Percentiles rank a stretch among this genome's conserved stretches.
These are phyloP conservation scores for Apiospora marii DNA, from an alignment of 2,329 filamentous ascomycete genomes.

Conservation along the genomic window DNA sequence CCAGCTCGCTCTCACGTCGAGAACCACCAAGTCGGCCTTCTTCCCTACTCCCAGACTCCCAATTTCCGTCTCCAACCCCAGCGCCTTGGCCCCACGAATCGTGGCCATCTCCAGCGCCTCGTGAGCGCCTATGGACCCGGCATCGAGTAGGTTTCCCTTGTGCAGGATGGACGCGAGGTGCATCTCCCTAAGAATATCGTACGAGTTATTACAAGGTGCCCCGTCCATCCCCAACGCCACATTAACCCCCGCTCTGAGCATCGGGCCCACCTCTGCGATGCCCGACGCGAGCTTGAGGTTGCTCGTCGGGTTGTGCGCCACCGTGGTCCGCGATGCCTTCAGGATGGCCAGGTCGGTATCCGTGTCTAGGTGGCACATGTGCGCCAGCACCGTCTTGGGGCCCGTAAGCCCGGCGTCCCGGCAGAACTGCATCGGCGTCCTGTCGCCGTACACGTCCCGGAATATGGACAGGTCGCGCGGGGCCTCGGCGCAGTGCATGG, in stretches of 20 bases:
- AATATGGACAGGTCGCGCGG: constrained; percentile 48
- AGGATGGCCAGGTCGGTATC: constrained; percentile 50
- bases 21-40: constrained; percentile 50
- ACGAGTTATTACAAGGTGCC: constrained; percentile 60
- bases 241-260: constrained; percentile 53
- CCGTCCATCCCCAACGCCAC: constrained; percentile 60
- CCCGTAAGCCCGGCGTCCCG: constrained; percentile 46
- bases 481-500: constrained; percentile 56
- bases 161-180: constrained; percentile 58
- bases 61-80: constrained; percentile 50
- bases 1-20: constrained; percentile 28
- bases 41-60: constrained; percentile 43
- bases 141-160: constrained; percentile 51
- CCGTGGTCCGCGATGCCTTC: constrained; percentile 48
- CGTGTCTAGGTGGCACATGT: constrained; percentile 59
- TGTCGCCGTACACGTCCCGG: constrained; percentile 47
- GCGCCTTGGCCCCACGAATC: constrained; percentile 56
- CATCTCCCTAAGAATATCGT: constrained; percentile 62
- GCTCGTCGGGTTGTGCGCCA: constrained; percentile 59
- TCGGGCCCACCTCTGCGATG: constrained; percentile 54
- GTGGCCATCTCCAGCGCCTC: constrained; percentile 59
- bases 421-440: constrained; percentile 54
- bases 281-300: constrained; percentile 62
- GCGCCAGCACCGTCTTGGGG: constrained; percentile 54
- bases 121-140: constrained; percentile 52